A percentile compares a stretch with the other conserved stretches of the same genome.
These are phyloP conservation scores for Claviceps arundinis DNA, from an alignment of 2,329 filamentous ascomycete species.

Conservation along the genomic window DNA sequence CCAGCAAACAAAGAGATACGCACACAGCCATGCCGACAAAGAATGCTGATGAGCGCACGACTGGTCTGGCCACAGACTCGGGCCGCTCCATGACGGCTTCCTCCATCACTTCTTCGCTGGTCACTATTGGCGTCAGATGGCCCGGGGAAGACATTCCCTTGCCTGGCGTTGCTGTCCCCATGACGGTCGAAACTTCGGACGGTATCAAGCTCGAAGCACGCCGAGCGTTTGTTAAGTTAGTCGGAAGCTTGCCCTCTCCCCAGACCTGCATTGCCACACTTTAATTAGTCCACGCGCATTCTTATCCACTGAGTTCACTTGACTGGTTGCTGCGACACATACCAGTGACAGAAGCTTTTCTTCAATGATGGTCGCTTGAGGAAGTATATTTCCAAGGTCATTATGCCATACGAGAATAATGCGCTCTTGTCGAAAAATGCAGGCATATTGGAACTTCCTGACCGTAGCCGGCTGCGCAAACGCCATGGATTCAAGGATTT, in stretches of 20 bases:
- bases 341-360: constrained; percentile 19
- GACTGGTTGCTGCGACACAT: neutral
- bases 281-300: neutral
- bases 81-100: constrained; percentile 12
- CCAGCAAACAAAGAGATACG: constrained; percentile 23
- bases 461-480: constrained; percentile 24
- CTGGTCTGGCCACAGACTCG: constrained; percentile 28
- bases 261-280: constrained; percentile 12
- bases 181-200: constrained; percentile 9
- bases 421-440: constrained; percentile 27
- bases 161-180: constrained; percentile 9
- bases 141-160: constrained; percentile 9
- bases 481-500: constrained; percentile 29
- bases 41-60: constrained; percentile 22
- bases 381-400: constrained; percentile 25
- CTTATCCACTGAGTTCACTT: neutral
- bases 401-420: constrained; percentile 31
- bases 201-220: constrained; percentile 7
- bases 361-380: constrained; percentile 21
- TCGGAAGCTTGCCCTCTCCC: constrained; percentile 9
- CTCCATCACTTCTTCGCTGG: constrained; percentile 13
- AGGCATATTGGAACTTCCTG: constrained; percentile 29
- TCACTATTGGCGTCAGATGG: constrained; percentile 6
- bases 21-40: constrained; percentile 25
- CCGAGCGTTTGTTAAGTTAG: constrained; percentile 8